Percentiles rank a stretch among this genome's conserved stretches.
Conservation (phyloP, 2,329 filamentous ascomycete species). For the Spiromastix sp. region DNA sequence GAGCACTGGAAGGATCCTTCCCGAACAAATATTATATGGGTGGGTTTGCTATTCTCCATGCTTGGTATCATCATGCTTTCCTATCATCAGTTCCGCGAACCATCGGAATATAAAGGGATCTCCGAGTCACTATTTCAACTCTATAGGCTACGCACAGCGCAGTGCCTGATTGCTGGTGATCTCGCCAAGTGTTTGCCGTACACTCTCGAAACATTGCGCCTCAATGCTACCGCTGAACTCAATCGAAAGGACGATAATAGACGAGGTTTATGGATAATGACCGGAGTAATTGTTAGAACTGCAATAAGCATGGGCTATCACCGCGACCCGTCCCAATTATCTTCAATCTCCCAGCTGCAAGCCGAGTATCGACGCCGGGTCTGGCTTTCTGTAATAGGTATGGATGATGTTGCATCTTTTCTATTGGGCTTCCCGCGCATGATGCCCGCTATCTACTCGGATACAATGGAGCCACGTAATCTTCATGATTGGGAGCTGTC, state of each 20-base stretch:
- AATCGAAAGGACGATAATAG: conserved; percentile 13
- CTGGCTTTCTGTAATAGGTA: conserved; percentile 23
- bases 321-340: conserved; percentile 27
- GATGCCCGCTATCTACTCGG: conserved; percentile 26
- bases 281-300: conserved; percentile 18
- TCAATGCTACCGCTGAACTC: conserved; percentile 13
- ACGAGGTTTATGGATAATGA: conserved; percentile 18
- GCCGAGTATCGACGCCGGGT: conserved; percentile 26
- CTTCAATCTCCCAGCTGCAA: conserved; percentile 23
- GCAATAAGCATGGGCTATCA: conserved; percentile 32
- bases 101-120: conserved; percentile 1
- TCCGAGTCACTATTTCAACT: not conserved
- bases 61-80: conserved; percentile 2
- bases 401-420: conserved; percentile 20
- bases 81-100: not conserved
- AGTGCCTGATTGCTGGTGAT: conserved; percentile 18
- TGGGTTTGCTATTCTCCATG: conserved; percentile 4
- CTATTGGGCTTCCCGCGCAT: conserved; percentile 26
- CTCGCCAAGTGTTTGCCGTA: conserved; percentile 18
- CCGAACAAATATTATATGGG: conserved; percentile 1
- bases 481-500: conserved; percentile 31
- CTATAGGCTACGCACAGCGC: conserved; percentile 10
- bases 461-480: conserved; percentile 30
- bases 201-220: conserved; percentile 20
- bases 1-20: conserved; percentile 1